A percentile compares a stretch with the other conserved stretches of the same genome.
phyloP scores from a whole-genome alignment of 2,329 filamentous ascomycete genomes.

The Plenodomus biglobosus region DNA sequence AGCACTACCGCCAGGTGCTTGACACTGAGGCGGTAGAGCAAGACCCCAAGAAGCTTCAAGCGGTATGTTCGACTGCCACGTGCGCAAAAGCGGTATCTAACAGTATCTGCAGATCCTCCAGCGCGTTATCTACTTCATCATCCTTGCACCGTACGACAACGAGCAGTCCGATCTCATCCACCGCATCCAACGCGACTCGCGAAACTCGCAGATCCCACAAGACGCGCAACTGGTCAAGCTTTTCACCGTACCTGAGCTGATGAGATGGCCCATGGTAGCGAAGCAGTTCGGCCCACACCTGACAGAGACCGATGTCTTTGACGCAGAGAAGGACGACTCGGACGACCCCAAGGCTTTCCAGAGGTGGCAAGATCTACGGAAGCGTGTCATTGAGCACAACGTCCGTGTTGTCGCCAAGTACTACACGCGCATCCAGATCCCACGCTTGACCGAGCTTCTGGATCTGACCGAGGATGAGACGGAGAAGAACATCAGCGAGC shows the following conservation, averaged over 20 bases:
- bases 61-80: constrained; percentile 58
- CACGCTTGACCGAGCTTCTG: constrained; percentile 83
- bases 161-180: constrained; percentile 97
- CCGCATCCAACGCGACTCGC: constrained; percentile 81
- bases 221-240: constrained; percentile 88
- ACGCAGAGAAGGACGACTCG: constrained; percentile 63
- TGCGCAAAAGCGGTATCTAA: constrained; percentile 17
- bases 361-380: constrained; percentile 92
- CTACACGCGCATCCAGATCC: constrained; percentile 95
- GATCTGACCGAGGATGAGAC: constrained; percentile 94
- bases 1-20: constrained; percentile 94
- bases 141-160: constrained; percentile 95
- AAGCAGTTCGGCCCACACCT: constrained; percentile 87
- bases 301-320: constrained; percentile 87
- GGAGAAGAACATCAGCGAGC: constrained; percentile 96
- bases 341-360: constrained; percentile 77
- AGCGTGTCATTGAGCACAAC: constrained; percentile 99
- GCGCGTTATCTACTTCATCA: constrained; percentile 95
- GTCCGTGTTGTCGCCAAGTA: constrained; percentile 97
- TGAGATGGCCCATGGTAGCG: constrained; percentile 95
- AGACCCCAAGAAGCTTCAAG: constrained; percentile 79
- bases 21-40: constrained; percentile 95
- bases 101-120: constrained; percentile 68
- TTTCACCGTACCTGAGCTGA: constrained; percentile 93
- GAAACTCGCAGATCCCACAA: constrained; percentile 73